Conservation (phyloP, 306 rosid genomes). For the Oxytropis ochrocephala region DNA sequence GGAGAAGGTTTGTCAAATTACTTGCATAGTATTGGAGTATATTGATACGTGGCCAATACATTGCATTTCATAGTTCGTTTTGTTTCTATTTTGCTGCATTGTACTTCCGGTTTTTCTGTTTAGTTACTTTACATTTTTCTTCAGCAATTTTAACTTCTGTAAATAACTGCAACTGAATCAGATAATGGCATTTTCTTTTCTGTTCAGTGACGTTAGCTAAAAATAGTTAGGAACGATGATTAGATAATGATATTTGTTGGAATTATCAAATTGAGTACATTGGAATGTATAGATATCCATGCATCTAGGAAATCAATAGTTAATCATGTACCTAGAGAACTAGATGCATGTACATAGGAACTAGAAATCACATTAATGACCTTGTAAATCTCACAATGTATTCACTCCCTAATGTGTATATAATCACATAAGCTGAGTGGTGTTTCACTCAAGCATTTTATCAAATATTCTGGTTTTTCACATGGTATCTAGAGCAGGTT, state of each 20-base stretch:
- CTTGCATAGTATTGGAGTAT: neutral
- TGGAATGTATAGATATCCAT: no score
- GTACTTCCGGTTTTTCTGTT: neutral
- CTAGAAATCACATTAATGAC: no score
- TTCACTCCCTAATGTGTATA: no score
- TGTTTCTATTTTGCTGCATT: neutral
- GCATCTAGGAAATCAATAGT: no score
- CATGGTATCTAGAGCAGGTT: no score
- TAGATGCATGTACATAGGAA: no score
- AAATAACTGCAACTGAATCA: neutral
- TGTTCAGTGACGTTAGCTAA: neutral
- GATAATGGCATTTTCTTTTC: neutral
- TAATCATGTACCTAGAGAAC: no score
- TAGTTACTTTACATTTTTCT: neutral
- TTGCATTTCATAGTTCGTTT: neutral
- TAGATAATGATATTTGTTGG: neutral
- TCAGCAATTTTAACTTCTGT: neutral
- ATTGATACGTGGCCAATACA: neutral
- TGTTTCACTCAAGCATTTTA: no score
- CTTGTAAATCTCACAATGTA: no score
- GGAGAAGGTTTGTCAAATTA: slow-evolving; percentile 52
- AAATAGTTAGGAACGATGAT: neutral
- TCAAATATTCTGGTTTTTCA: no score
- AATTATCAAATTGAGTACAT: no score
- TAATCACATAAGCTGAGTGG: no score